These are phyloP conservation scores for Yamadazyma friedrichii DNA, from an alignment of 1,139 yeast genomes.

Conservation along the genomic window DNA sequence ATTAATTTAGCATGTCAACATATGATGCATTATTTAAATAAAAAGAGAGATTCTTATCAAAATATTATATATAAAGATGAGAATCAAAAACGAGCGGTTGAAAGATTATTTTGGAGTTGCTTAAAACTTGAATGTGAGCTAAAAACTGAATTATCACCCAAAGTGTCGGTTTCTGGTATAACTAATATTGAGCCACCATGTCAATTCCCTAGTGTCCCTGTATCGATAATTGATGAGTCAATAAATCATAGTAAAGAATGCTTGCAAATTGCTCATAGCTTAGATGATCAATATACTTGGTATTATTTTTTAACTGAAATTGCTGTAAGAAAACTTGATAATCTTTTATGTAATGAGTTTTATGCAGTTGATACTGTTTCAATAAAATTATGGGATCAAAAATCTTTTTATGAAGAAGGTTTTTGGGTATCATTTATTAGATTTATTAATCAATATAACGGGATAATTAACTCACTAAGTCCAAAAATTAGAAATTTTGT, in stretches of 20 bases:
- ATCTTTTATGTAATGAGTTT: constrained; percentile 41
- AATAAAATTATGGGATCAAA: constrained; percentile 27
- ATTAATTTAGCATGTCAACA: constrained; percentile 33
- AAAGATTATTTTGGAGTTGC: constrained; percentile 46
- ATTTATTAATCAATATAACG: constrained; percentile 41
- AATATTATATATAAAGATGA: constrained; percentile 9
- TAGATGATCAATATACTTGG: constrained; percentile 44
- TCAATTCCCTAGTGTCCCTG: constrained; percentile 42
- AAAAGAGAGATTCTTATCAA: constrained; percentile 12
- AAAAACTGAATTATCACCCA: constrained; percentile 44
- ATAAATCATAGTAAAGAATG: constrained; percentile 28
- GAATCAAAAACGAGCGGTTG: constrained; percentile 24
- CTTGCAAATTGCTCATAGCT: constrained; percentile 27
- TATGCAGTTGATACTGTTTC: constrained; percentile 21
- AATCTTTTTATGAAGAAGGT: constrained; percentile 20
- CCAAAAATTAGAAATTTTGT: constrained; percentile 36
- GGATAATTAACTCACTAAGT: constrained; percentile 36
- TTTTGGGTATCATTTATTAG: constrained; percentile 35
- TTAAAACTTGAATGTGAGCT: constrained; percentile 47
- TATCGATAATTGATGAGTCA: constrained; percentile 20
- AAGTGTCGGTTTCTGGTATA: constrained; percentile 42
- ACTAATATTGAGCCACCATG: constrained; percentile 40
- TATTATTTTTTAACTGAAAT: constrained; percentile 48
- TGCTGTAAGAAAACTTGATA: constrained; percentile 48
- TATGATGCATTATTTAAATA: constrained; percentile 33